Evolutionary conservation across 140 eudicot species (phyloP).

Genomic region (Bidens hawaiensis): DNA sequence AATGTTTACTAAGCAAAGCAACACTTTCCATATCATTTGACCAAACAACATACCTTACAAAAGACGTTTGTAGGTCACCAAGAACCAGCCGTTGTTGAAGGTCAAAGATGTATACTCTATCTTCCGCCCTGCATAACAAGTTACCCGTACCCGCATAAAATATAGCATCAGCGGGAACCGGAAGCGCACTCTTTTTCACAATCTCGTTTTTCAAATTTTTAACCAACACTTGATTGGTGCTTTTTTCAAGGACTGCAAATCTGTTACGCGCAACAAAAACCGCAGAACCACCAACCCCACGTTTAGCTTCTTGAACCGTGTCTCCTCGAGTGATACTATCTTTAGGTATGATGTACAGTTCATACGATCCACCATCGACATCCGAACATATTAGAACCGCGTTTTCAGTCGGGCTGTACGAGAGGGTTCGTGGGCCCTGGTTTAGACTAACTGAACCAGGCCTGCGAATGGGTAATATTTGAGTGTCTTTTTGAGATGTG

Average conservation of each 20-base stretch:
- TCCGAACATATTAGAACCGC: conserved; percentile 77
- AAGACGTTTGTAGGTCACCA: conserved; percentile 78
- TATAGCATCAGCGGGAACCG: conserved; percentile 68
- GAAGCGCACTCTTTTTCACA: conserved; percentile 69
- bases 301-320: conserved; percentile 72
- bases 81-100: conserved; percentile 71
- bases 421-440: conserved; percentile 72
- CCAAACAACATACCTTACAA: conserved; percentile 82
- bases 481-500: conserved; percentile 73
- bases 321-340: conserved; percentile 76
- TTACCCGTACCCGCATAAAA: conserved; percentile 90
- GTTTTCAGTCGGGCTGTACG: conserved; percentile 78
- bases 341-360: conserved; percentile 65
- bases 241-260: conserved; percentile 89
- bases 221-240: conserved; percentile 67
- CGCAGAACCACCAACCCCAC: conserved; percentile 80
- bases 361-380: conserved; percentile 82
- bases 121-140: conserved; percentile 79
- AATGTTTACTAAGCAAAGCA: conserved; percentile 82
- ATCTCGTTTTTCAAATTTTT: conserved; percentile 75
- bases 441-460: conserved; percentile 71
- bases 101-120: conserved; percentile 73
- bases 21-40: conserved; percentile 86
- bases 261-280: conserved; percentile 78
- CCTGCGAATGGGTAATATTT: conserved; percentile 62